Evolutionary conservation across 2,329 filamentous ascomycete genomes (phyloP).

Genomic region (Colletotrichum filicis): DNA sequence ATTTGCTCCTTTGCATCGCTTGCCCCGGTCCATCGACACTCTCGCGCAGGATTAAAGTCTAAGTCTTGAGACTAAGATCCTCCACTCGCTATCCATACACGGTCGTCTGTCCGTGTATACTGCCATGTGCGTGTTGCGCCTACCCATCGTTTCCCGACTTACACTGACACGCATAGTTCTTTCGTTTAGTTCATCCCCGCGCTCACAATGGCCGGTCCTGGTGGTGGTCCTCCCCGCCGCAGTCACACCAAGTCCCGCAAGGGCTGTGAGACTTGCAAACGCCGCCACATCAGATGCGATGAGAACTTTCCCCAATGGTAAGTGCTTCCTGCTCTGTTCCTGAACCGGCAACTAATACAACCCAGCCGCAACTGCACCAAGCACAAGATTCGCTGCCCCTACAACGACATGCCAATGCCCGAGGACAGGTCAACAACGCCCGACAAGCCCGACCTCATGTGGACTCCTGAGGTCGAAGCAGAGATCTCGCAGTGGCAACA

Average conservation of each 20-base stretch:
- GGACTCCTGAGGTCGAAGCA: constrained; percentile 86
- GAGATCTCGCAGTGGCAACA: constrained; percentile 85
- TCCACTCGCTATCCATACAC: constrained; percentile 34
- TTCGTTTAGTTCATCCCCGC: constrained; percentile 48
- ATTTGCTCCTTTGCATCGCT: constrained; percentile 3
- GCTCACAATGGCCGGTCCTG: constrained; percentile 85
- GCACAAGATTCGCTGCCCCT: constrained; percentile 98
- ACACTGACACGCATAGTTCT: constrained; percentile 39
- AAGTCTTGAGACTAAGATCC: constrained; percentile 12
- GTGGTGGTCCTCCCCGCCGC: constrained; percentile 88
- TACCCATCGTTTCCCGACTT: background rate
- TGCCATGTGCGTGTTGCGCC: constrained; percentile 42
- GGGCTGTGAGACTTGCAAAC: constrained; percentile 98
- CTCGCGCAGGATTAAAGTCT: constrained; percentile 22
- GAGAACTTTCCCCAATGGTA: constrained; percentile 98
- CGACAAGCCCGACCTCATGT: constrained; percentile 78
- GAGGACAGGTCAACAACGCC: constrained; percentile 71
- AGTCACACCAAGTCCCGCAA: constrained; percentile 99
- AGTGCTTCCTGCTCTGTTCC: background rate
- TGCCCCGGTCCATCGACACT: background rate
- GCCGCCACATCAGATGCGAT: constrained; percentile 96
- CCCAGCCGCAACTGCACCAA: constrained; percentile 96
- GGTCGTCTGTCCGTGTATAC: constrained; percentile 41
- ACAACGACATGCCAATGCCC: constrained; percentile 85
- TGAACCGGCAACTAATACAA: constrained; percentile 37